Base-by-base conservation (phyloP, 1,139 yeast species). In the Kluyveromyces sp. region DNA sequence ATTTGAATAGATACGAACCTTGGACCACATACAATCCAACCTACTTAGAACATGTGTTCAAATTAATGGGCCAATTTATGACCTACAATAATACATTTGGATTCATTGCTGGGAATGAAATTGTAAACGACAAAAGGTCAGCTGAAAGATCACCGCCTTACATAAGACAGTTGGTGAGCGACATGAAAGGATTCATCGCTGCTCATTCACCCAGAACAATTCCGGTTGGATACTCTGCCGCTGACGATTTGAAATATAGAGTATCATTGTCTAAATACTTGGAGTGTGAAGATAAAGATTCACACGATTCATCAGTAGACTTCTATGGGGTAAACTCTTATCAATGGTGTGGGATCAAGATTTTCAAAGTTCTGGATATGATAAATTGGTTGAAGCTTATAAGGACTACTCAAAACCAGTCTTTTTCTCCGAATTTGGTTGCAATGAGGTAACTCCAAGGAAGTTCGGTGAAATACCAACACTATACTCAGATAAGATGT, bases 341-440 rank as follows among this genome's bases (percentile, higher is more conserved):
- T 65, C 96, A 89, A 63, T 92, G 98, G 98, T 92, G 98, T 69
- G 98, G 98, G 77, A 79, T 42, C 92, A 87, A 57, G 82, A 94
- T 3, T 85, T 86, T 65, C 69, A 79, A 50, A 73, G 84, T 7
- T 83, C 96, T 56, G 98, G 97, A 1, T 92, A 88, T 65, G 77
- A 83, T 56, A 68, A 72, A 34, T 75, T 90, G 49, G 90, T 87
- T 25, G 73, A 76, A 45, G 89, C 85, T 55, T 92, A 88, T 62
- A 61, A 68, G 35, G 74, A 75, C 41, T 87, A 78, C 59, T 67
- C 87, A 1, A 77, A 79, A 52, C 98, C 98, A 2, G 74, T 92
- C 1, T 83, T 92, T 65, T 78, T 92, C 50, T 87, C 97, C 3
- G 98, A 92, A 71, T 92, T 71, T 65, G 98, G 98, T 3, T 92